These are phyloP conservation scores for Starmerella stellata DNA, from an alignment of 805 yeast species.

Conservation along the genomic window DNA sequence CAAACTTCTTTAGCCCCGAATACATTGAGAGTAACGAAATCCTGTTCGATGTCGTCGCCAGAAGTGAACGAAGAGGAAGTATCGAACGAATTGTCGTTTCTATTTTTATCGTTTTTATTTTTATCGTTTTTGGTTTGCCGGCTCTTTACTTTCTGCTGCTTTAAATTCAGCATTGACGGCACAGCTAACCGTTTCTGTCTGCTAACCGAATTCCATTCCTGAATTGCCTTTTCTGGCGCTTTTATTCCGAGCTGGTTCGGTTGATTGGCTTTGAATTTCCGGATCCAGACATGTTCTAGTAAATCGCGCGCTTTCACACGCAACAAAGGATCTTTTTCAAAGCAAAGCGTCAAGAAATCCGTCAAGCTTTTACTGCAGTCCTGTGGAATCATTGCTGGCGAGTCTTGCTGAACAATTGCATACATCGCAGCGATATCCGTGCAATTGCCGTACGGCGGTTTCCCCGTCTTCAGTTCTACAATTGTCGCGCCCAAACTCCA, in stretches of 20 bases:
- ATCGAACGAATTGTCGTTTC: constrained; percentile 2
- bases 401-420: constrained; percentile 61
- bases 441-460: constrained; percentile 69
- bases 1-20: neutral
- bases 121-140: constrained; percentile 1
- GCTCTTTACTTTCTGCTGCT: constrained; percentile 1
- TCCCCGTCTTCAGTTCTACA: constrained; percentile 65
- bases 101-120: neutral
- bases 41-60: constrained; percentile 9
- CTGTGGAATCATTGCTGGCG: constrained; percentile 40
- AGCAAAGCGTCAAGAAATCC: constrained; percentile 50
- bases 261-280: constrained; percentile 10
- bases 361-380: constrained; percentile 26
- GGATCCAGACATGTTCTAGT: constrained; percentile 45
- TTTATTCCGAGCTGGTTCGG: constrained; percentile 1
- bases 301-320: constrained; percentile 41
- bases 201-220: constrained; percentile 18
- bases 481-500: constrained; percentile 90
- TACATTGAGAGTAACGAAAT: constrained; percentile 6
- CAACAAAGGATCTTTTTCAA: constrained; percentile 46
- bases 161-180: constrained; percentile 13
- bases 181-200: constrained; percentile 12
- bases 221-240: constrained; percentile 20
- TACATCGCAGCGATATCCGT: constrained; percentile 66
- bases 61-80: constrained; percentile 2